Evolutionary conservation across 306 rosid species (phyloP), one percentile per base, ranked within the genome.

Genomic region (Albizia julibrissin): DNA sequence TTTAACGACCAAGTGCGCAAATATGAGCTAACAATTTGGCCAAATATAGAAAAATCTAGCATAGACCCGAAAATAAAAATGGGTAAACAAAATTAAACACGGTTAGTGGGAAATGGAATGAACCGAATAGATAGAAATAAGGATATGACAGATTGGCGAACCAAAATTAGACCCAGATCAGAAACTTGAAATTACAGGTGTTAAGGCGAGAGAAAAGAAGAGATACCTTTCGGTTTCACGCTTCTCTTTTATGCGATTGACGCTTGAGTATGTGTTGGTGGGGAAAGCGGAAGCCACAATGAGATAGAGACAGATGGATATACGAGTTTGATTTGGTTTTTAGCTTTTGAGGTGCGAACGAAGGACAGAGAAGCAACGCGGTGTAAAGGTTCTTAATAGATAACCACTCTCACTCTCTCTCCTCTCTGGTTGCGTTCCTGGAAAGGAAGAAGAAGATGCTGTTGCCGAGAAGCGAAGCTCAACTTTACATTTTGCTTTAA

Each of bases 291-390:
- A 69, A 21, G 31, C 49, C 22, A 39, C 39, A 42, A 22, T 22
- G 34, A 69, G 33, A 69, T 24, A 43, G 75, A 44, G 75, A 71
- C 58, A 43, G 75, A 24, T 24, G 29, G 75, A 70, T 22, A 5
- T 33, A 70, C 2, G 33, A 49, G 58, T 42, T 69, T 69, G 58
- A 43, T 71, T 22, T 71, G 56, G 75, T 13, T 43, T 69, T 44
- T 10, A 6, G 22, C 52, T 71, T 70, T 42, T 71, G 56, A 24
- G 75, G 58, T 22, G 75, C 37, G 39, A 24, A 10, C n/a, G n/a
- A 43, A 24, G 44, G 37, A 24, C 75, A 71, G 58, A 43, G 58
- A 71, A 14, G 75, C 75, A 71, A 71, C 75, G 75, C 75, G 75
- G 54, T 24, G 75, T 71, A 71, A 71, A 71, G 75, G 58, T 24